These are phyloP conservation scores for Lotus japonicus DNA, from an alignment of 306 rosid species.

Conservation along the genomic window DNA sequence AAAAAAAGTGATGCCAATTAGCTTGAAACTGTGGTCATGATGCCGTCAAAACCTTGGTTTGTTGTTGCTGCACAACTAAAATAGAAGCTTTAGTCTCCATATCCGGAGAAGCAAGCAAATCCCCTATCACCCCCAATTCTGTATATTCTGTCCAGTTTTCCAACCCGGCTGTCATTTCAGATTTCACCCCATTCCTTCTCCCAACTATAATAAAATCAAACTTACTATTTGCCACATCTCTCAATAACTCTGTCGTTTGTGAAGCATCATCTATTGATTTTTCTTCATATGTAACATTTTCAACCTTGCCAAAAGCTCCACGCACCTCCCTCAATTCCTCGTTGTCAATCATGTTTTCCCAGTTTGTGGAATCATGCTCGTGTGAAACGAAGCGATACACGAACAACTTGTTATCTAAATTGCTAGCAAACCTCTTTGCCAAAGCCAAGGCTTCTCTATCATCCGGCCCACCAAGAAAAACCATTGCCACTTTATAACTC, in stretches of 20 bases:
- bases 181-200: conserved; percentile 24
- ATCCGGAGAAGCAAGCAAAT: conserved; percentile 52
- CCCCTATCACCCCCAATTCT: conserved; percentile 53
- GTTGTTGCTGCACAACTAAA: conserved; percentile 48
- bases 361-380: not conserved
- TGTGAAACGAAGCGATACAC: conserved; percentile 16
- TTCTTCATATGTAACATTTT: conserved; percentile 26
- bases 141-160: conserved; percentile 52
- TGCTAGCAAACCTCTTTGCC: conserved; percentile 29
- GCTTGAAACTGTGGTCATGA: not conserved
- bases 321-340: conserved; percentile 23
- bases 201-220: conserved; percentile 51
- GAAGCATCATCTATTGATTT: conserved; percentile 18
- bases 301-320: not conserved
- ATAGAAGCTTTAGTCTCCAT: conserved; percentile 29
- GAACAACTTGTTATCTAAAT: not conserved
- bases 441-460: conserved; percentile 47
- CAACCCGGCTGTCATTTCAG: conserved; percentile 37
- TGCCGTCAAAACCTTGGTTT: not conserved
- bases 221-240: not conserved
- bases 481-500: conserved; percentile 6
- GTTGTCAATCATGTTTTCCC: conserved; percentile 33
- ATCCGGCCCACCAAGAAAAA: conserved; percentile 48
- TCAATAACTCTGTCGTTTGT: conserved; percentile 19
- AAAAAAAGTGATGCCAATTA: no score